Conservation (phyloP, 2,329 filamentous ascomycete genomes). For the Cytospora piceicola region DNA sequence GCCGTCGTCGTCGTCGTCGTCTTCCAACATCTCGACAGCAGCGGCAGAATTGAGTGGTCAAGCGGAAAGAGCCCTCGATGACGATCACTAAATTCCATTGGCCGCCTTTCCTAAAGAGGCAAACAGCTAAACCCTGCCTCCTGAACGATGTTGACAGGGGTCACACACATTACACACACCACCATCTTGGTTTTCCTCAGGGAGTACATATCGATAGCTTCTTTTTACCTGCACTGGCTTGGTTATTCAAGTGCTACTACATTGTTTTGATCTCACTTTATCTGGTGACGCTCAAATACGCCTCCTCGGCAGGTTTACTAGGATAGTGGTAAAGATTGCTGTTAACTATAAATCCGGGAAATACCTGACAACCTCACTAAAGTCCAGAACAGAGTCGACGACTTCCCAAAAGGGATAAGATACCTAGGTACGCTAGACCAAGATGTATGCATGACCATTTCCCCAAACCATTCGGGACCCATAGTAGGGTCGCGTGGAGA, state of each 20-base stretch:
- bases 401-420: too few species aligned
- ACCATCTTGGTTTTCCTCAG: background rate
- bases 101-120: background rate
- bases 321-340: too few species aligned
- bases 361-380: too few species aligned
- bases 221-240: background rate
- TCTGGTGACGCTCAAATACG: too few species aligned
- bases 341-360: too few species aligned
- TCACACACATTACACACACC: background rate
- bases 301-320: too few species aligned
- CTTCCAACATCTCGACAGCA: conserved; percentile 17
- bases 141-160: background rate
- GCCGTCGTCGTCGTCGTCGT: background rate
- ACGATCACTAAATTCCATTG: background rate
- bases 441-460: too few species aligned
- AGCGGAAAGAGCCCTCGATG: conserved; percentile 1
- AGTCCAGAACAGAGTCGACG: too few species aligned
- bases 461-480: too few species aligned
- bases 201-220: background rate
- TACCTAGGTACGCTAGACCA: too few species aligned
- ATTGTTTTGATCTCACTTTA: background rate
- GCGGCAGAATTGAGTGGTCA: conserved; percentile 4
- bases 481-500: too few species aligned
- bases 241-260: too few species aligned
- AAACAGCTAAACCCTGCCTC: background rate